Base-by-base conservation (phyloP, 306 rosid species). In the Datisca glomerata region DNA sequence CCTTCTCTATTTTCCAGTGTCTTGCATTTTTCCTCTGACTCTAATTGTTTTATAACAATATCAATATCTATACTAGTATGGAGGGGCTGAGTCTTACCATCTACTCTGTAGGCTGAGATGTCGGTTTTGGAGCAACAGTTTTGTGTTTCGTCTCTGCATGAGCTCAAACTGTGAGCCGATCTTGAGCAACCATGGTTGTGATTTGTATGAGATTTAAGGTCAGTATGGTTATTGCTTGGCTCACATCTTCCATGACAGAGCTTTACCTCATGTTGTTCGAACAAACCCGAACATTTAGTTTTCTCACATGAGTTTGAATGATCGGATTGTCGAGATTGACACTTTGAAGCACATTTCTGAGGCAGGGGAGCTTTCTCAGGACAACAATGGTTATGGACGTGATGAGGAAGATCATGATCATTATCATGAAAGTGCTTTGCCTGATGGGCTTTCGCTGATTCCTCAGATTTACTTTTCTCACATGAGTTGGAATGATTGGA, bases 221-320 rank as follows among this genome's bases (percentile, higher is more conserved):
- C 18, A 43, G 17, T 14, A 63, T 41, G 62, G 21, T 51, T 60
- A 42, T 47, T 57, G 13, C 12, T 41, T 31, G 33, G 23, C 23
- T 47, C 56, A 21, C 64, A 60, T 31, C 37, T 49, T 45, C 69
- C 57, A 12, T 52, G 71, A 43, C 61, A 58, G 18, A 60, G 79
- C 24, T 59, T 72, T n/a, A 18, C 47, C 59, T 60, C 58, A 22
- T 14, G n/a, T n/a, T n/a, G n/a, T n/a, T n/a, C n/a, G n/a, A n/a
- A n/a, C n/a, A n/a, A n/a, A n/a, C n/a, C n/a, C n/a, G n/a, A n/a
- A n/a, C n/a, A n/a, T n/a, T n/a, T n/a, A n/a, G n/a, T n/a, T n/a
- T 36, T 5, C 33, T 35, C 44, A 15, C 21, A 31, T n/a, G 29
- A 21, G n/a, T 18, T 29, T 2, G 21, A 44, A n/a, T n/a, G n/a